Percentiles rank a stretch among this genome's conserved stretches.
Evolutionary conservation across 2,329 filamentous ascomycete species (phyloP).

Genomic region (Sporothrix luriei): DNA sequence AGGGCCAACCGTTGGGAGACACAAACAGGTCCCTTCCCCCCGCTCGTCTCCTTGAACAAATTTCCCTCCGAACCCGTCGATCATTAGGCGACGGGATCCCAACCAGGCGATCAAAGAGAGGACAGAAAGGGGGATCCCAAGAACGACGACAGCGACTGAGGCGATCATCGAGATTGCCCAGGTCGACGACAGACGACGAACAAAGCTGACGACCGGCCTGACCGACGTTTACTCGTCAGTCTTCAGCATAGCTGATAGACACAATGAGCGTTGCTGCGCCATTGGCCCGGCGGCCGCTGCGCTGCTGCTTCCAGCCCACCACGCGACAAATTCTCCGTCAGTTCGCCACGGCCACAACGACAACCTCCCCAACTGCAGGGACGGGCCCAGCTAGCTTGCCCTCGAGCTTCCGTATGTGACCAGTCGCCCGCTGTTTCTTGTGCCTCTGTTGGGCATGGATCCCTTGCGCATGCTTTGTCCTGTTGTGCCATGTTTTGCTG

Average conservation of each 20-base stretch:
- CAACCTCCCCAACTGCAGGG: not conserved
- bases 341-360: slow-evolving; percentile 24
- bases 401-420: slow-evolving; percentile 26
- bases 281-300: slow-evolving; percentile 33
- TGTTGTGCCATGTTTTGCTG: slow-evolving; percentile 13
- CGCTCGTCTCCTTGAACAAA: slow-evolving; percentile 19
- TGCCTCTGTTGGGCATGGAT: slow-evolving; percentile 5
- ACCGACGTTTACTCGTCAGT: not conserved
- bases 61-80: slow-evolving; percentile 23
- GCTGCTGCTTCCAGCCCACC: slow-evolving; percentile 29
- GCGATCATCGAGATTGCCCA: not conserved
- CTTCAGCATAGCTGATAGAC: not conserved
- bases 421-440: not conserved
- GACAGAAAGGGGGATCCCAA: slow-evolving; percentile 4
- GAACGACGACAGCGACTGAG: not conserved
- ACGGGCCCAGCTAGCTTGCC: slow-evolving; percentile 16
- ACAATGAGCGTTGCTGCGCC: slow-evolving; percentile 30
- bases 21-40: not conserved
- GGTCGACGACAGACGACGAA: not conserved
- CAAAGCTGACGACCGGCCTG: not conserved
- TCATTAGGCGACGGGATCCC: slow-evolving; percentile 21
- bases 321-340: slow-evolving; percentile 27
- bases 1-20: slow-evolving; percentile 4
- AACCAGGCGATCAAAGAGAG: slow-evolving; percentile 22
- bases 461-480: not conserved